These are phyloP conservation scores for Colletotrichum nymphaeae DNA, from an alignment of 2,329 filamentous ascomycete genomes.

Conservation along the genomic window DNA sequence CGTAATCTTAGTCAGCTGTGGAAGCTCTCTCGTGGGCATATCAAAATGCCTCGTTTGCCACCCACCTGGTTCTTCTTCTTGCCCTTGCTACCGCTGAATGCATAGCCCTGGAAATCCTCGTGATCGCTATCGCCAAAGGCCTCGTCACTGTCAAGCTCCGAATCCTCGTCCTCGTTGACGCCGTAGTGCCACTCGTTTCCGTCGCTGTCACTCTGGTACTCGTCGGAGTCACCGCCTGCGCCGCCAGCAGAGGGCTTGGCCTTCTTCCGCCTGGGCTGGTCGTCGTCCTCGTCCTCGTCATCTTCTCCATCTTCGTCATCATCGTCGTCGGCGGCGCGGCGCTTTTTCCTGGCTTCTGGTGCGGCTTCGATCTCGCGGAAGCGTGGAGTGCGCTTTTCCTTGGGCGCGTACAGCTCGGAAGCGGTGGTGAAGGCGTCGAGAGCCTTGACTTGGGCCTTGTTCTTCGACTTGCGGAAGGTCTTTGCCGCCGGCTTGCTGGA, in stretches of 20 bases:
- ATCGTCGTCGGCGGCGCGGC: conserved; percentile 36
- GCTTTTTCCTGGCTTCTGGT: conserved; percentile 42
- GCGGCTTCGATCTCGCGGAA: conserved; percentile 62
- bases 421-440: conserved; percentile 70
- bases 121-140: conserved; percentile 92
- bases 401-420: conserved; percentile 61
- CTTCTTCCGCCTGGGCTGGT: conserved; percentile 58
- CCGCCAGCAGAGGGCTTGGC: conserved; percentile 55
- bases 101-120: conserved; percentile 82
- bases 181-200: conserved; percentile 89
- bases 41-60: not conserved
- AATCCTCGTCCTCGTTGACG: conserved; percentile 69
- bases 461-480: conserved; percentile 57
- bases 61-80: conserved; percentile 44
- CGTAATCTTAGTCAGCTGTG: conserved; percentile 57
- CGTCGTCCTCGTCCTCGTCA: conserved; percentile 63
- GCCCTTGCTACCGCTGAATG: conserved; percentile 61
- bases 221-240: conserved; percentile 67
- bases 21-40: conserved; percentile 1
- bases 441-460: conserved; percentile 59
- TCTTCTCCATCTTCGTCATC: conserved; percentile 51
- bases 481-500: conserved; percentile 49
- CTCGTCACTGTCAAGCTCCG: conserved; percentile 76
- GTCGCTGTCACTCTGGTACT: conserved; percentile 85
- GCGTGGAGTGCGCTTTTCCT: conserved; percentile 59